Conservation (phyloP, 1,284 basidiomycete genomes). For the Apiotrichum sp. region DNA sequence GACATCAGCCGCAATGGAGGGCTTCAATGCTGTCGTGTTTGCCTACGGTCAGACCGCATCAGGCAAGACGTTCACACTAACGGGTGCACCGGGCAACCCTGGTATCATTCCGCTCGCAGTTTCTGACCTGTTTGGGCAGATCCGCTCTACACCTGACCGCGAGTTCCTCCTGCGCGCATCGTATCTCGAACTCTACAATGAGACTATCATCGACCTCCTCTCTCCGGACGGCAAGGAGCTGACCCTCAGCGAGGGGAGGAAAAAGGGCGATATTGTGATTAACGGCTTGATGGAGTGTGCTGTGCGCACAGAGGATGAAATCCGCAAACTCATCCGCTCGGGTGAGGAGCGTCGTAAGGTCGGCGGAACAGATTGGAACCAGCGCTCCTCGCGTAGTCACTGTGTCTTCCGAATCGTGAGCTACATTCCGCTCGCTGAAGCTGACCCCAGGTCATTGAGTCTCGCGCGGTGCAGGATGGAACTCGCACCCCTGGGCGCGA, state of each 20-base stretch:
- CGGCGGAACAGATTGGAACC: slow-evolving; percentile 96
- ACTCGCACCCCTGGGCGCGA: slow-evolving; percentile 15
- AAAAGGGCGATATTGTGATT: slow-evolving; percentile 45
- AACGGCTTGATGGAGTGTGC: slow-evolving; percentile 53
- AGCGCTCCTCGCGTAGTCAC: slow-evolving; percentile 84
- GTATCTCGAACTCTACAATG: slow-evolving; percentile 96
- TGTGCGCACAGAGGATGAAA: slow-evolving; percentile 79
- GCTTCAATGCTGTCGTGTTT: slow-evolving; percentile 90
- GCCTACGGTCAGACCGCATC: slow-evolving; percentile 68
- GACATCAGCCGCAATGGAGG: slow-evolving; percentile 75
- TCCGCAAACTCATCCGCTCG: slow-evolving; percentile 72
- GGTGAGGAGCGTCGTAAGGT: slow-evolving; percentile 85
- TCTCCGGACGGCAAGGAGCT: slow-evolving; percentile 37
- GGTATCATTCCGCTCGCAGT: slow-evolving; percentile 93
- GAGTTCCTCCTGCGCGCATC: slow-evolving; percentile 92
- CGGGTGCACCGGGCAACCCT: slow-evolving; percentile 72
- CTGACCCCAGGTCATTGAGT: slow-evolving; percentile 19
- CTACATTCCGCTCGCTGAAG: background rate
- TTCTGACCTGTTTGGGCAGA: slow-evolving; percentile 51
- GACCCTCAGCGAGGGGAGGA: slow-evolving; percentile 42
- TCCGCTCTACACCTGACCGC: slow-evolving; percentile 49
- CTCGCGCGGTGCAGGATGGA: slow-evolving; percentile 11
- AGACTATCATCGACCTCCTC: slow-evolving; percentile 65
- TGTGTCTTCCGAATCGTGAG: slow-evolving; percentile 82
- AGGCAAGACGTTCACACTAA: slow-evolving; percentile 88